Evolutionary conservation across 139 green algal genomes (phyloP).

Genomic region (Coccomyxa sp.): DNA sequence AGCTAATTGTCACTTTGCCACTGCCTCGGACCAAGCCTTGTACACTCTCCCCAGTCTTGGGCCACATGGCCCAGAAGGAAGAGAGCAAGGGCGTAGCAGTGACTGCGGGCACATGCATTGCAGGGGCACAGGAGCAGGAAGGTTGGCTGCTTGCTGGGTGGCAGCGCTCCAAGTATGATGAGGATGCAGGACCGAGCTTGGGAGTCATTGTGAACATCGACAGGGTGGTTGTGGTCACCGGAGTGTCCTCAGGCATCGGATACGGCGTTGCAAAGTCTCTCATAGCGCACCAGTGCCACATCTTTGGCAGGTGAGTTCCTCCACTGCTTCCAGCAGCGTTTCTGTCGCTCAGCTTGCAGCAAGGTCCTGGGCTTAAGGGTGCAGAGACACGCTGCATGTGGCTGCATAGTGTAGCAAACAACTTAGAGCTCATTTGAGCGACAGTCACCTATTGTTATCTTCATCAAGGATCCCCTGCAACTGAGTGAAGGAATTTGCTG

Average conservation of each 20-base stretch:
- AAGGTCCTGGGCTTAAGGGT: too few species aligned
- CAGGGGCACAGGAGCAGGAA: neutral
- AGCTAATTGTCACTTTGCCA: too few species aligned
- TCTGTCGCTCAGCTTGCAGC: too few species aligned
- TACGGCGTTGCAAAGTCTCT: neutral
- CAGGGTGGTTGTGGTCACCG: slow-evolving; percentile 9
- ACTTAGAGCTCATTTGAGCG: neutral
- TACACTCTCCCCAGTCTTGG: too few species aligned
- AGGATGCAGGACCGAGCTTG: neutral
- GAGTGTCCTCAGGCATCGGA: slow-evolving; percentile 9
- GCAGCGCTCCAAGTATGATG: neutral
- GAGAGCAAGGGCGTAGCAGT: too few species aligned
- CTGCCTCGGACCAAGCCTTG: too few species aligned
- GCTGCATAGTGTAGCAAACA: neutral
- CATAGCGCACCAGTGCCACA: neutral
- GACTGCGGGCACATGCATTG: too few species aligned
- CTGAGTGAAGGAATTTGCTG: too few species aligned
- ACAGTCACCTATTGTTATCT: too few species aligned
- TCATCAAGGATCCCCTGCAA: neutral
- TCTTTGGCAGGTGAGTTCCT: slow-evolving; percentile 8
- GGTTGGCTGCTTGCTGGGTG: neutral
- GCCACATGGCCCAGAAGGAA: too few species aligned
- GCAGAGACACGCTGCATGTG: too few species aligned
- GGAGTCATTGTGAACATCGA: neutral
- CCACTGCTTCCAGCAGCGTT: neutral